A percentile compares a stretch with the other conserved stretches of the same genome.
Evolutionary conservation across 495 filamentous ascomycete species (phyloP).

Genomic region (Halenospora varia): DNA sequence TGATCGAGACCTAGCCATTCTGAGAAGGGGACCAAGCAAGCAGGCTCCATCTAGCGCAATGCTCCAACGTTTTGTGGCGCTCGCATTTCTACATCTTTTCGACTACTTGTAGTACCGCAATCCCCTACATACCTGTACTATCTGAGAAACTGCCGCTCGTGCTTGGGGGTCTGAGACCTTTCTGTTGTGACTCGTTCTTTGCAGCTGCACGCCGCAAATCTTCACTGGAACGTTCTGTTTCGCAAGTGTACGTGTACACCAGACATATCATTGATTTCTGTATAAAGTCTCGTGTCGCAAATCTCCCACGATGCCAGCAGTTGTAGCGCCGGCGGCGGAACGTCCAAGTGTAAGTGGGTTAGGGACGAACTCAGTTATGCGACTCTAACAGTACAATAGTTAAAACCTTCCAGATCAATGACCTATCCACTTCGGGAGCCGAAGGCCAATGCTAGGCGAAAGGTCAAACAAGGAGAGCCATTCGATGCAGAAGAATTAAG

Average conservation of each 20-base stretch:
- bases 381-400: conserved; percentile 10
- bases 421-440: conserved; percentile 20
- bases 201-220: not conserved
- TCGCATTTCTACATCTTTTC: not conserved
- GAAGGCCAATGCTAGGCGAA: not conserved
- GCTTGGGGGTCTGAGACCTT: not conserved
- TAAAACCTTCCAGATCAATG: conserved; percentile 22
- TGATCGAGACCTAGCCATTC: not conserved
- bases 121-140: not conserved
- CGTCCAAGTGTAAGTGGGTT: conserved; percentile 2
- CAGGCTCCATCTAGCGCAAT: not conserved
- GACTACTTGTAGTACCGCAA: conserved; percentile 1
- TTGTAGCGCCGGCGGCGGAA: not conserved
- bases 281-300: not conserved
- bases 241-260: not conserved
- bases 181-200: not conserved
- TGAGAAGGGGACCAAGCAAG: no score
- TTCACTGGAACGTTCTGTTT: conserved; percentile 5
- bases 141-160: not conserved
- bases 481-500: conserved; percentile 49
- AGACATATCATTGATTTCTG: not conserved
- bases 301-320: not conserved
- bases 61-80: not conserved
- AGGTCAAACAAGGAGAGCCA: conserved; percentile 33
- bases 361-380: not conserved